A percentile compares a stretch with the other conserved stretches of the same genome.
Evolutionary conservation across 305 asterid species (phyloP).

Genomic region (Fraxinus baroniana): DNA sequence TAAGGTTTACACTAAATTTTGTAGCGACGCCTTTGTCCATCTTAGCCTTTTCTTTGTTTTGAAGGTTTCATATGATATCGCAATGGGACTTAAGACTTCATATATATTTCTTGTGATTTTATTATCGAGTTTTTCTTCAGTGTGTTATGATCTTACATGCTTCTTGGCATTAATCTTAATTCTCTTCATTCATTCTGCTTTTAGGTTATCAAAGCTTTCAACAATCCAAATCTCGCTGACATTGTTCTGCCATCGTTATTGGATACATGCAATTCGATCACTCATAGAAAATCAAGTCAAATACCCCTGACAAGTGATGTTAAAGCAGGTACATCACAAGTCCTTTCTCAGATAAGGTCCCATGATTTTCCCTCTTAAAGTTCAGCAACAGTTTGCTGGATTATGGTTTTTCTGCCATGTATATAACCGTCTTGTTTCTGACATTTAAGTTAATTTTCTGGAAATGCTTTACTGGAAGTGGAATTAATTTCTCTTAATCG

Average conservation of each 20-base stretch:
- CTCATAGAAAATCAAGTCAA: slow-evolving; percentile 38
- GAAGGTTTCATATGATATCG: neutral
- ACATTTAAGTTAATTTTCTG: slow-evolving; percentile 7
- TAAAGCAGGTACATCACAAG: slow-evolving; percentile 53
- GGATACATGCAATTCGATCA: slow-evolving; percentile 69
- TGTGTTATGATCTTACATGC: slow-evolving; percentile 12
- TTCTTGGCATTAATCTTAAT: slow-evolving; percentile 26
- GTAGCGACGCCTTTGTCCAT: neutral
- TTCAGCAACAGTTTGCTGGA: neutral
- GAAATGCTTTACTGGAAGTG: neutral
- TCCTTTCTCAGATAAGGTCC: slow-evolving; percentile 19
- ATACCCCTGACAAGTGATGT: slow-evolving; percentile 40
- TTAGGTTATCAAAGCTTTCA: slow-evolving; percentile 80
- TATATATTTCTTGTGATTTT: slow-evolving; percentile 2
- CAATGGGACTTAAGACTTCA: neutral
- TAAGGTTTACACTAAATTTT: neutral
- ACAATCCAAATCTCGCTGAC: slow-evolving; percentile 68
- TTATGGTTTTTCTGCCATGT: neutral
- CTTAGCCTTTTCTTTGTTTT: neutral
- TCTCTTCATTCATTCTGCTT: slow-evolving; percentile 26
- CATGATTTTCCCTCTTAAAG: slow-evolving; percentile 14
- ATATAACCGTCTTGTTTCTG: slow-evolving; percentile 16
- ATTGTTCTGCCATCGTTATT: slow-evolving; percentile 60
- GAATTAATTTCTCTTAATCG: neutral
- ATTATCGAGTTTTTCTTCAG: neutral